Evolutionary conservation across 306 rosid species (phyloP), one percentile per base, ranked within the genome.

Genomic region (Cucurbita maxima): DNA sequence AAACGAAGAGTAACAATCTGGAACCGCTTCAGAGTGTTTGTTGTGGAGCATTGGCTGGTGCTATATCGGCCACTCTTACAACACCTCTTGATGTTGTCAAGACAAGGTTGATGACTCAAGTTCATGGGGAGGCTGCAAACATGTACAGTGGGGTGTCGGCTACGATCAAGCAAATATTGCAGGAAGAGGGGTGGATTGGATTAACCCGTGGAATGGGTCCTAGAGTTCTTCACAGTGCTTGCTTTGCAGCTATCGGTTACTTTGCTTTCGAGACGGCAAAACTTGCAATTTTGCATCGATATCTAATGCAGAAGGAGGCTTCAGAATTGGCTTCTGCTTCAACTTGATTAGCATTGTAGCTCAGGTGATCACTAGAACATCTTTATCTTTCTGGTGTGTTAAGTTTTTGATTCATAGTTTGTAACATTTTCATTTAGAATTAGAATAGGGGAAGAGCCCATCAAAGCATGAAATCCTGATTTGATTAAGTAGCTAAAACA

Each of bases 261-360:
- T 94, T 94, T 73, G 97, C 97, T 0, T 94, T 94, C 36, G 99
- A 94, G 85, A 94, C 99, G 0, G 99, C 99, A 19, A 86, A 91
- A 87, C 84, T 90, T 68, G 51, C 83, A 0, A 80, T 93, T 50
- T 62, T 93, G 85, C 76, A 84, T 11, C 81, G 83, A 52, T 87
- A 90, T 82, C 75, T 92, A 47, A 84, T 64, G 59, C 79, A 79
- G 79, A 84, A 81, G 84, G 86, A 85, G 79, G 76, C 84, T 69
- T 75, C 56, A 19, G 84, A 84, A 34, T 25, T 62, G 45, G 18
- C 73, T 48, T 80, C 77, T 50, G 73, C 85, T 48, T 9, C 79
- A 34, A 66, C 77, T 64, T 90, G 85, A 88, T 79, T n/a, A 6
- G 25, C 9, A 15, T 43, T 47, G 18, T 69, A 48, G 48, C 44